Conservation (phyloP, 805 yeast species). For the Maudiozyma barnettii region DNA sequence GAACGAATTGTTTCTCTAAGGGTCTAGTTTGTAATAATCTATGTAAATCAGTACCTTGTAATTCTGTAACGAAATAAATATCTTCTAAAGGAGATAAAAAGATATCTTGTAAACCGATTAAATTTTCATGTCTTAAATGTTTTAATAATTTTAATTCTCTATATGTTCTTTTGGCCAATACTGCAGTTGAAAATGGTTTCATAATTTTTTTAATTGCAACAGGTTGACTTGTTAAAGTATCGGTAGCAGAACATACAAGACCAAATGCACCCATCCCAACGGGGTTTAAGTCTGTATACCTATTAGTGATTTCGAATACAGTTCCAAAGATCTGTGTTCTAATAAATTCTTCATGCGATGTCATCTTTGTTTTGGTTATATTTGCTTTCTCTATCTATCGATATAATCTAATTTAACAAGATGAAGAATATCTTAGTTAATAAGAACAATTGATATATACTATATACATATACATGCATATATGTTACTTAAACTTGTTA, state of each 20-base stretch:
- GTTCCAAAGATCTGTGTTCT: constrained; percentile 93
- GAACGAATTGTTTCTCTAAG: constrained; percentile 90
- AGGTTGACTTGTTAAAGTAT: constrained; percentile 78
- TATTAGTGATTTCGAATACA: constrained; percentile 81
- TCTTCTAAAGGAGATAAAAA: constrained; percentile 92
- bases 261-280: constrained; percentile 99
- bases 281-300: constrained; percentile 88
- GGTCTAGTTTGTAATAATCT: constrained; percentile 87
- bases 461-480: too few species aligned
- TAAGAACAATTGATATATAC: too few species aligned
- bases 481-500: too few species aligned
- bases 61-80: constrained; percentile 89
- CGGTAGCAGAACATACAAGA: constrained; percentile 91
- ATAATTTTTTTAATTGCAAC: constrained; percentile 96
- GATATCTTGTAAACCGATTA: constrained; percentile 86
- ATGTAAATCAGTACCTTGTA: constrained; percentile 94
- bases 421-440: too few species aligned
- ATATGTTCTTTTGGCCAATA: constrained; percentile 91
- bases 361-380: too few species aligned
- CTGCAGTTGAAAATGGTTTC: constrained; percentile 94
- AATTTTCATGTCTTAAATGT: constrained; percentile 88
- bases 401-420: too few species aligned
- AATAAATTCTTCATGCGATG: constrained; percentile 33
- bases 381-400: too few species aligned
- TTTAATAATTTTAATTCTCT: constrained; percentile 89